Evolutionary conservation across 345 rosid genomes (phyloP).

Genomic region (Microcos paniculata): DNA sequence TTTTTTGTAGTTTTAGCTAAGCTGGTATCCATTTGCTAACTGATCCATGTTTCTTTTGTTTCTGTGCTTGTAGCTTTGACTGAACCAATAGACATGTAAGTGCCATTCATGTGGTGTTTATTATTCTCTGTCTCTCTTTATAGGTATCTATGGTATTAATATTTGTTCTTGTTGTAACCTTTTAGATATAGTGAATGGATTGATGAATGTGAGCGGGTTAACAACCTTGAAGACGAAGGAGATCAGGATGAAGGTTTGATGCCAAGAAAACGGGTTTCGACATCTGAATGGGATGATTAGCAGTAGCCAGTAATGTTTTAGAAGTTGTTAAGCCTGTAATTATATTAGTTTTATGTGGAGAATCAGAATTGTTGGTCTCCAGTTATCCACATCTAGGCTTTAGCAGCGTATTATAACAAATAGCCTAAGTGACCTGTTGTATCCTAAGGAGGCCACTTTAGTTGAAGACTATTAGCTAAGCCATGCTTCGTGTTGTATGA

Average conservation of each 20-base stretch:
- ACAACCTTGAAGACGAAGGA: conserved; percentile 59
- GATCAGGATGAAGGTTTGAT: conserved; percentile 25
- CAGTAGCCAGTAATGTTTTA: not conserved
- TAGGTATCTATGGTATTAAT: not conserved
- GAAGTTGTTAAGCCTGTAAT: not conserved
- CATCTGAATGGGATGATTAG: conserved; percentile 9
- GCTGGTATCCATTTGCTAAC: not conserved
- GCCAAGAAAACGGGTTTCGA: conserved; percentile 10
- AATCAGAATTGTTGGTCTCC: not conserved
- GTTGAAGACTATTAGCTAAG: not conserved
- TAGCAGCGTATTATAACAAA: not conserved
- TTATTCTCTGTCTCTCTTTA: not conserved
- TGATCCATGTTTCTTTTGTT: conserved; percentile 7
- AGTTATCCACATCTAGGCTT: not conserved
- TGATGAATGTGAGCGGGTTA: conserved; percentile 90
- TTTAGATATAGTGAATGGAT: conserved; percentile 97
- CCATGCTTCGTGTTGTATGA: not conserved
- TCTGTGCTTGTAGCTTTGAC: conserved; percentile 64
- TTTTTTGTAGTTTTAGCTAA: not conserved
- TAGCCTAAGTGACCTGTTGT: not conserved
- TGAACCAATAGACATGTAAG: conserved; percentile 95
- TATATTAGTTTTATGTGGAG: not conserved
- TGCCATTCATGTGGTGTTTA: not conserved
- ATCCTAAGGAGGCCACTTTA: not conserved
- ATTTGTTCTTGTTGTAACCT: not conserved